Evolutionary conservation across 306 rosid genomes (phyloP).

Genomic region (Chamaecrista fasciculata): DNA sequence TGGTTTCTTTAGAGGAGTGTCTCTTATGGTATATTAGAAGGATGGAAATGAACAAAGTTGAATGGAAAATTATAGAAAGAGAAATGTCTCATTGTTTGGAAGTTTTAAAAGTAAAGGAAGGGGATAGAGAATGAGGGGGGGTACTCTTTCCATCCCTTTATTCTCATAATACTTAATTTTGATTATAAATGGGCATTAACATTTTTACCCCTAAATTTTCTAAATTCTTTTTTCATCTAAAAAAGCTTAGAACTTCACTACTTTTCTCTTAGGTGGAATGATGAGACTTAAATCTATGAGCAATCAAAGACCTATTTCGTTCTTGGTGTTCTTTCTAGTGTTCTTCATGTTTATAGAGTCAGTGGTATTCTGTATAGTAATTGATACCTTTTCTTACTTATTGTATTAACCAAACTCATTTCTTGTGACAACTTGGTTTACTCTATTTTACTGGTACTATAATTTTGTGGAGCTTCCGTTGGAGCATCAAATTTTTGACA

Average conservation of each 20-base stretch:
- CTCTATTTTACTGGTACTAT: slow-evolving; percentile 14
- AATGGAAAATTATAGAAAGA: too few relatives aligned
- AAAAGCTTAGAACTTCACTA: neutral
- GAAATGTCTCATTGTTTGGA: too few relatives aligned
- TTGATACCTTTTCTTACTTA: neutral
- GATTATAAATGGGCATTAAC: too few relatives aligned
- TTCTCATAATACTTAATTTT: too few relatives aligned
- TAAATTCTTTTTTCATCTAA: too few relatives aligned
- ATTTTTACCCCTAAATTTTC: too few relatives aligned
- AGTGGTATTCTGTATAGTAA: neutral
- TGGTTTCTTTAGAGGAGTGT: too few relatives aligned
- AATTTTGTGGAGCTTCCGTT: slow-evolving; percentile 54
- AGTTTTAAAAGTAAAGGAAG: too few relatives aligned
- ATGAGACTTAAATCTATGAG: neutral
- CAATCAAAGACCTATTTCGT: neutral
- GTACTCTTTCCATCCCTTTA: too few relatives aligned
- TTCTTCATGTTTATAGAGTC: neutral
- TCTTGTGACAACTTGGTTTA: neutral
- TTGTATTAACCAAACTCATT: neutral
- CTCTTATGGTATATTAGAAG: too few relatives aligned
- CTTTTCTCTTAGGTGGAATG: neutral
- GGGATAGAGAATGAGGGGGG: too few relatives aligned
- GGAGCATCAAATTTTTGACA: slow-evolving; percentile 58
- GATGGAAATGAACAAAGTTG: too few relatives aligned
- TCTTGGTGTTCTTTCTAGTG: neutral